These are phyloP conservation scores for Leccinum ponderosum DNA, from an alignment of 1,284 basidiomycete species.

Conservation along the genomic window DNA sequence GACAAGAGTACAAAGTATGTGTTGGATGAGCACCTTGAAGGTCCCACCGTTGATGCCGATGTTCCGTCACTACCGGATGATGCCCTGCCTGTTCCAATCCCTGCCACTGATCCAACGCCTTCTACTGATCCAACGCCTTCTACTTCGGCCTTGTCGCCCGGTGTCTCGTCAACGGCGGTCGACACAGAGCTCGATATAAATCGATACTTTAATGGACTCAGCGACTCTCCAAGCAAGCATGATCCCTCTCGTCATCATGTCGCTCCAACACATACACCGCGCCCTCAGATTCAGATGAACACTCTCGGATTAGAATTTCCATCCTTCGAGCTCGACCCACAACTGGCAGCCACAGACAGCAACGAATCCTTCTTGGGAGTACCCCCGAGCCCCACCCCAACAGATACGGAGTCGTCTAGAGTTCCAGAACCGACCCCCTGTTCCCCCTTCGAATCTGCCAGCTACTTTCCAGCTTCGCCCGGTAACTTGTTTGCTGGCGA, in stretches of 20 bases:
- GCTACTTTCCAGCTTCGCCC: conserved; percentile 5
- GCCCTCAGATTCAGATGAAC: not conserved
- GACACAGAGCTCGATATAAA: conserved; percentile 27
- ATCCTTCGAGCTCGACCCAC: conserved; percentile 8
- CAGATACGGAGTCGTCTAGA: not conserved
- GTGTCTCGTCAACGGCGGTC: conserved; percentile 1
- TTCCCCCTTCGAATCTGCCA: conserved; percentile 4
- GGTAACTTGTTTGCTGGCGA: conserved; percentile 4
- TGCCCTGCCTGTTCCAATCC: not conserved
- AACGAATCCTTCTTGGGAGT: conserved; percentile 27
- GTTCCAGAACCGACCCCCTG: not conserved
- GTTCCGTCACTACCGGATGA: not conserved
- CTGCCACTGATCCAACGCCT: not conserved
- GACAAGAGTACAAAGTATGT: not conserved
- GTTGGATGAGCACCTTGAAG: not conserved
- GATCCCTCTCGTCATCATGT: not conserved
- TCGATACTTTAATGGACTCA: conserved; percentile 28
- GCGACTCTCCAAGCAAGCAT: conserved; percentile 21
- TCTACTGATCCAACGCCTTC: not conserved
- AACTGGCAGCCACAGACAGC: conserved; percentile 4
- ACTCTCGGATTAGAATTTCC: conserved; percentile 6
- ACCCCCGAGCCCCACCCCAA: conserved; percentile 26
- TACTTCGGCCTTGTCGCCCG: not conserved
- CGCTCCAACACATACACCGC: conserved; percentile 6
- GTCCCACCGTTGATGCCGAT: not conserved